Base-by-base conservation (phyloP, 2,329 filamentous ascomycete genomes). In the Ascochyta lentis region DNA sequence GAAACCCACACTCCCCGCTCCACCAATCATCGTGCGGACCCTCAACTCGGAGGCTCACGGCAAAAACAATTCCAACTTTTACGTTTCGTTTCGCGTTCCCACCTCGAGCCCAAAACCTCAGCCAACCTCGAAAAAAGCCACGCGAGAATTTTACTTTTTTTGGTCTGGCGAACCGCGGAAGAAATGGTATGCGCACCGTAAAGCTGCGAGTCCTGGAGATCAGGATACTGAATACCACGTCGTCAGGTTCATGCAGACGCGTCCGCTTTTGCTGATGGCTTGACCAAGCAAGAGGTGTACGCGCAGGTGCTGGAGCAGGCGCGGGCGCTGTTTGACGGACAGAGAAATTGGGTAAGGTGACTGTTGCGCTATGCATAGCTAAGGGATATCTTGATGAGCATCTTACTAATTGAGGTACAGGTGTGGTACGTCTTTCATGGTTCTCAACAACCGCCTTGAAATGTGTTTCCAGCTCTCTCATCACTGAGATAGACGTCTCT, bases 281-380 rank as follows among this genome's bases (percentile, higher is more conserved):
- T 91, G 57, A 85, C 82, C 49, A 94, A 93, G 75, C 80, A 85
- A 54, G 85, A 90, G 59, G 89, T 88, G 23, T 93, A 93, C 63
- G 81, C 84, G 60, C 90, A 93, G 67, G 86, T 94, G 1, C 77
- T 92, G 12, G 80, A 88, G 47, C 88, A 92, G 70, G 87, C 89
- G 0, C 81, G 84, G 59, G 86, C 86, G 1, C 79, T 95, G 1
- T 86, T 92, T 63, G 83, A 86, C 23, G 89, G 83, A 6, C 90
- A 94, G 72, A 82, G 87, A 46, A 93, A 94, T 69, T 94, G 91
- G 91, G 90, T 93, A 62, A 16, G 67, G 58, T 22, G 15, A 23
- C 29, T 31, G 29, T 31, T 31, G 12, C 29, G 29, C 12, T 13
- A 31, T 4, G 29, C 29, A 31, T 31, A 31, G 29, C 29, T 6